Evolutionary conservation across 1,284 basidiomycete genomes (phyloP).

Genomic region (Cutaneotrichosporon cavernicola): DNA sequence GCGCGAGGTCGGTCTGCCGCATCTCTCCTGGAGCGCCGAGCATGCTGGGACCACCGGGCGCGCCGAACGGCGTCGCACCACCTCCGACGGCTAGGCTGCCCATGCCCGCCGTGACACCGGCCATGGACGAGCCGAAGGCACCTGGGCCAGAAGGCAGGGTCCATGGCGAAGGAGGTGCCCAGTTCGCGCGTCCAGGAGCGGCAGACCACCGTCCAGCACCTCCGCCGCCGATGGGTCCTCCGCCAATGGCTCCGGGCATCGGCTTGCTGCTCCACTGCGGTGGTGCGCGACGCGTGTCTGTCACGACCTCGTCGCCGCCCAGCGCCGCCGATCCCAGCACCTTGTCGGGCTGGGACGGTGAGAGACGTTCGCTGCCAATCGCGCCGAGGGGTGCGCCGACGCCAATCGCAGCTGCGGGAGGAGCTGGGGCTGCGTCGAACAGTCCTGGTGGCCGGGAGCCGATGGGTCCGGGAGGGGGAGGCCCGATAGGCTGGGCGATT

Average conservation of each 20-base stretch:
- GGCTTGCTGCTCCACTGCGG: constrained; percentile 27
- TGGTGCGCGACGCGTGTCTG: constrained; percentile 27
- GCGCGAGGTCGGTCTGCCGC: constrained; percentile 1
- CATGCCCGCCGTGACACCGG: constrained; percentile 4
- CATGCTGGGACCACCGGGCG: constrained; percentile 4
- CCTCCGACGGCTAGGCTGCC: neutral
- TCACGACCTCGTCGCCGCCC: constrained; percentile 42
- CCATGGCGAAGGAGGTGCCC: constrained; percentile 7
- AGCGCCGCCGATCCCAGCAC: constrained; percentile 46
- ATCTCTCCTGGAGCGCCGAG: constrained; percentile 1
- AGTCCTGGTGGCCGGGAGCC: constrained; percentile 15
- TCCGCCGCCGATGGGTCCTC: constrained; percentile 21
- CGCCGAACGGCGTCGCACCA: neutral
- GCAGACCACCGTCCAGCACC: constrained; percentile 42
- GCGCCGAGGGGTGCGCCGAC: constrained; percentile 11
- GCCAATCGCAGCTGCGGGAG: constrained; percentile 8
- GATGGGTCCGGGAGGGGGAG: constrained; percentile 20
- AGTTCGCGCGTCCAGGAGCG: constrained; percentile 27
- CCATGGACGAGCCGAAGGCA: neutral
- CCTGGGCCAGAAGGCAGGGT: neutral
- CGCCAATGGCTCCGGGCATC: constrained; percentile 9
- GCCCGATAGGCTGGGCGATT: constrained; percentile 9
- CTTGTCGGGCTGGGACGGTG: constrained; percentile 36
- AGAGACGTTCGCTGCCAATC: constrained; percentile 14
- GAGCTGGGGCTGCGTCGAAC: constrained; percentile 6